Evolutionary conservation across 169 alveolate species (phyloP), one percentile per base, ranked within the genome.

Genomic region (Babesia gibsoni): DNA sequence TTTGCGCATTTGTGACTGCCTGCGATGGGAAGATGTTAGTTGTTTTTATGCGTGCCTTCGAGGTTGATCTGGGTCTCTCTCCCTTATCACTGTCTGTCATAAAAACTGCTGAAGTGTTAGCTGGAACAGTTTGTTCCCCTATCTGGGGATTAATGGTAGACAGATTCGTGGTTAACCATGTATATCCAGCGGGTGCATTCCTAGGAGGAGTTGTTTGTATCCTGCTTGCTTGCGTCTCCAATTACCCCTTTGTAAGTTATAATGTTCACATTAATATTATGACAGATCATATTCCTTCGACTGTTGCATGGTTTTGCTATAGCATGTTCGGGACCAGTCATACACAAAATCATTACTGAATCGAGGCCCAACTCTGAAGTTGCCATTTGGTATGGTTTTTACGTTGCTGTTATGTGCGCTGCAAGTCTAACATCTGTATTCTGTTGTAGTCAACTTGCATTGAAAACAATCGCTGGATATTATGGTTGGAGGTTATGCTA

Each of bases 61-160:
- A 93, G 70, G 84, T 85, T 9, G 93, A 90, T 58, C 81, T 93
- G 52, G 79, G 84, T 33, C 84, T 93, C 42, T 82, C 85, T 25
- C 95, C 97, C 1, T 73, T 87, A 25, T 69, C 79, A 23, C 83
- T 90, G 37, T 92, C 96, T 4, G 77, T 83, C 57, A 85, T 93
- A 39, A 88, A 90, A 3, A 82, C 91, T 42, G 93, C 89, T 14
- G 96, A 93, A 61, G 84, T 90, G n/a, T 77, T 93, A 65, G 84
- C 92, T 65, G 83, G 91, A 48, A 86, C 93, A n/a, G 52, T 86
- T 22, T 86, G 84, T 63, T 84, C 94, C 52, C 95, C 96, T 7
- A 61, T 93, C 23, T 93, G 97, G 97, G 97, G 97, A 9, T 86
- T 74, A 25, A 73, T 92, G 52, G 88, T 95, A 10, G 97, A 93